These are phyloP conservation scores for Penicillium griseofulvum DNA, from an alignment of 2,329 filamentous ascomycete genomes.

Conservation along the genomic window DNA sequence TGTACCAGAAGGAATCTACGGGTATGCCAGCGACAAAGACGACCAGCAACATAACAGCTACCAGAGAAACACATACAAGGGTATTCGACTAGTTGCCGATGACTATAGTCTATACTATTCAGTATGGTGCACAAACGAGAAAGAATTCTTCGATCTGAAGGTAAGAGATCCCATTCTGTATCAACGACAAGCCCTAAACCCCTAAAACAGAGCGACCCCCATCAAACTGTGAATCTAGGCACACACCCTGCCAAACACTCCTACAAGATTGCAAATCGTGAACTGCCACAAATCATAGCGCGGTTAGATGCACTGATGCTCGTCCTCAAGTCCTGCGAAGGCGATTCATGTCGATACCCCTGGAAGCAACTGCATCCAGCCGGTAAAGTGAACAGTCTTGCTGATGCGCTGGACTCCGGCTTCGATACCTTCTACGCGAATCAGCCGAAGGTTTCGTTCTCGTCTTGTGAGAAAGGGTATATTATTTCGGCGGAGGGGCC, in stretches of 20 bases:
- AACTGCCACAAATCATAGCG: conserved; percentile 42
- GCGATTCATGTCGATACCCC: conserved; percentile 52
- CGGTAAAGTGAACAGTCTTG: conserved; percentile 51
- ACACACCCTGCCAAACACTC: conserved; percentile 17
- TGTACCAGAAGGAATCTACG: conserved; percentile 30
- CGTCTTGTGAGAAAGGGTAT: conserved; percentile 57
- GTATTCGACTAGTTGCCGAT: conserved; percentile 53
- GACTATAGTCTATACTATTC: conserved; percentile 64
- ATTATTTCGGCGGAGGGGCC: conserved; percentile 57
- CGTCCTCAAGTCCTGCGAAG: conserved; percentile 61
- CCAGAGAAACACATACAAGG: conserved; percentile 61
- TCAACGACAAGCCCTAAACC: neutral
- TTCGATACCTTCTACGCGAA: conserved; percentile 57
- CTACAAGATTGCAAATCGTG: conserved; percentile 20
- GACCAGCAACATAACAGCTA: conserved; percentile 16
- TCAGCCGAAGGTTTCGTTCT: conserved; percentile 53
- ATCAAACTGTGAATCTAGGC: conserved; percentile 51
- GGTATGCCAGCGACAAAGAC: conserved; percentile 22
- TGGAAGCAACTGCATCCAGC: conserved; percentile 58
- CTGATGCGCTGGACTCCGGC: conserved; percentile 48
- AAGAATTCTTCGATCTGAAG: conserved; percentile 63
- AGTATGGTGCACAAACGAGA: conserved; percentile 67
- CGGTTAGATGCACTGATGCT: conserved; percentile 60
- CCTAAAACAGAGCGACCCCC: conserved; percentile 48
- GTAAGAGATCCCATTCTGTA: conserved; percentile 33